These are phyloP conservation scores for Allantophomopsis lycopodina DNA, from an alignment of 2,329 filamentous ascomycete genomes.

Conservation along the genomic window DNA sequence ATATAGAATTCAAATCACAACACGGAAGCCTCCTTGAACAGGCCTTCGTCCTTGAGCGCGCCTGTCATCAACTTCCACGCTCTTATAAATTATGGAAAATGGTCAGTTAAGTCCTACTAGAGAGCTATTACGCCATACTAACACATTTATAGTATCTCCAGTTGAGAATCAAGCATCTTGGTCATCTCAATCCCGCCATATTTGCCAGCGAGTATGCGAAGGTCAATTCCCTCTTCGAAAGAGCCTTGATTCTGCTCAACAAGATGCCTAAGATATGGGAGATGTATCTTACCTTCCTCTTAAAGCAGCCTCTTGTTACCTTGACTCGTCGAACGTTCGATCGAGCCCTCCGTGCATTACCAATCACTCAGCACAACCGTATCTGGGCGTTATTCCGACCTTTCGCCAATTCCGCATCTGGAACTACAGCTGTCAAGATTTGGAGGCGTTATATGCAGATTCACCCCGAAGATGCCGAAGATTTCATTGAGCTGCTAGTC, in stretches of 20 bases:
- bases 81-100: conserved; percentile 99
- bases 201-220: conserved; percentile 77
- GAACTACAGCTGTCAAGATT: conserved; percentile 80
- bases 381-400: conserved; percentile 88
- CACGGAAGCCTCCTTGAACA: conserved; percentile 80
- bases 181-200: conserved; percentile 68
- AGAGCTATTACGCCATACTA: conserved; percentile 1
- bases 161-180: conserved; percentile 69
- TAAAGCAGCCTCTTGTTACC: conserved; percentile 85
- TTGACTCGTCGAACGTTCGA: conserved; percentile 81
- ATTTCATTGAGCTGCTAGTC: conserved; percentile 81
- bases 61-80: conserved; percentile 76
- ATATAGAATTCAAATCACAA: conserved; percentile 80
- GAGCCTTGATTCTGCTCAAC: conserved; percentile 83
- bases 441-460: conserved; percentile 97
- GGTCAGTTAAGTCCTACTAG: conserved; percentile 29
- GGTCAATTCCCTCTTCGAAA: conserved; percentile 89
- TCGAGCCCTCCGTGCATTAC: conserved; percentile 77
- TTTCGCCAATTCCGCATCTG: conserved; percentile 83
- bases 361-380: conserved; percentile 87
- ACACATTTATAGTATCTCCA: conserved; percentile 54
- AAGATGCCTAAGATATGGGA: conserved; percentile 99
- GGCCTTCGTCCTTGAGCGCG: conserved; percentile 76
- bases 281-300: conserved; percentile 84
- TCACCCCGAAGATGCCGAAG: conserved; percentile 87